A percentile compares a stretch with the other conserved stretches of the same genome.
These are phyloP conservation scores for Geranomyces michiganensis DNA, from an alignment of 192 early-diverging fungal genomes.

Conservation along the genomic window DNA sequence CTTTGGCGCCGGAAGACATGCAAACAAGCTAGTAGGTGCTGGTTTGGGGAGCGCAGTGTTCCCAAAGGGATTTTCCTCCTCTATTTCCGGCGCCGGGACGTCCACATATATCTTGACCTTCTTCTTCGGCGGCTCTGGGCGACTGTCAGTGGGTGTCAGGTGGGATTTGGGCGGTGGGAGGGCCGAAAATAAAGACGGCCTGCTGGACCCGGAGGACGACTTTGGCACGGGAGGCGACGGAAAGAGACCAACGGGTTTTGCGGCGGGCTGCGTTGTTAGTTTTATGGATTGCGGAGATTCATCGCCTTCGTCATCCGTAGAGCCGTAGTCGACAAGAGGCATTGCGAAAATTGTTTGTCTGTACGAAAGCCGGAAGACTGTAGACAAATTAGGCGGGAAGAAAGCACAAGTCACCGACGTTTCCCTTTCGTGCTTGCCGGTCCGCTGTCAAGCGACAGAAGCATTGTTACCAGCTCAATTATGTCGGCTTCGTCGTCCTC, in stretches of 20 bases:
- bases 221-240: not conserved
- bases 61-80: not conserved
- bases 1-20: conserved; percentile 30
- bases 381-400: no score
- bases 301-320: conserved; percentile 11
- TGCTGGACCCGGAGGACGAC: not conserved
- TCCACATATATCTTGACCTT: conserved; percentile 37
- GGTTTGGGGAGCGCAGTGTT: not conserved
- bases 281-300: not conserved
- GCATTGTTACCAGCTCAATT: no score
- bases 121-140: not conserved
- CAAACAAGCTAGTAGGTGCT: conserved; percentile 23
- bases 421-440: no score
- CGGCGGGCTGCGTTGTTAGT: not conserved
- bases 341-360: no score
- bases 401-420: no score
- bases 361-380: no score
- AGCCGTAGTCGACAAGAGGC: conserved; percentile 21
- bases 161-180: conserved; percentile 22
- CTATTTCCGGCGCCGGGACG: conserved; percentile 1
- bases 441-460: no score
- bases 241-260: not conserved
- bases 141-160: not conserved
- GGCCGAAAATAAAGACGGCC: conserved; percentile 15
- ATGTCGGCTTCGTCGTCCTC: no score